Base-by-base conservation (phyloP, 2,329 filamentous ascomycete genomes). In the Aureobasidium sp. region DNA sequence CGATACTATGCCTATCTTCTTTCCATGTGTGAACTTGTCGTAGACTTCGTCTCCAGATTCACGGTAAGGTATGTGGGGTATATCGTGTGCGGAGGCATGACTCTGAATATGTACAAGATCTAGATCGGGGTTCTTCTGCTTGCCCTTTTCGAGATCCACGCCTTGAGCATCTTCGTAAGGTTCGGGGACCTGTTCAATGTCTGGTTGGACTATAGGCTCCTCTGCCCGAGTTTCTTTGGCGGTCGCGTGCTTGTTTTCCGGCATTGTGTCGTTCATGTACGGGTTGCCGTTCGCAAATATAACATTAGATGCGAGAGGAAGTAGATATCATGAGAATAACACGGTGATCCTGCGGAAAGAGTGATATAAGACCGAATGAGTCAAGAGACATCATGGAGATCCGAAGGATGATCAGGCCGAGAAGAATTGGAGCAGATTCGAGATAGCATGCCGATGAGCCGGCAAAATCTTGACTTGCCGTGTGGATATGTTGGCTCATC, bases 1-100 rank as follows among this genome's bases (percentile, higher is more conserved):
- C 10, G 78, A 76, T 16, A 91, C 86, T 58, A 93, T 88, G 63
- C 85, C 68, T 3, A 79, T 70, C 73, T 93, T 94, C 44, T 85
- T 82, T 16, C 76, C 74, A 3, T 75, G 73, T 0, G 85, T 81
- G 64, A 91, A 81, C 21, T 81, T 80, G 67, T 86, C 80, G 75
- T 91, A 93, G 64, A 83, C 74, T 48, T 80, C 79, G 39, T 82
- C 80, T 59, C 78, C 76, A 45, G 70, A 66, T 62, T 81, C 77
- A 64, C 73, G 76, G 37, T 74, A 71, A 21, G 65, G 61, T 34
- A 70, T 66, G 41, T 67, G 66, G 21, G 60, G 62, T 27, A 67
- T 63, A 39, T 67, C 66, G 42, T 67, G 66, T 36, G 61, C 59
- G 13, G 64, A 66, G 34, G 64, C 64, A 50, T 66, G 64, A 27